phyloP scores from a whole-genome alignment of 2,329 filamentous ascomycete species.

The Xylariomycetidae sp. region DNA sequence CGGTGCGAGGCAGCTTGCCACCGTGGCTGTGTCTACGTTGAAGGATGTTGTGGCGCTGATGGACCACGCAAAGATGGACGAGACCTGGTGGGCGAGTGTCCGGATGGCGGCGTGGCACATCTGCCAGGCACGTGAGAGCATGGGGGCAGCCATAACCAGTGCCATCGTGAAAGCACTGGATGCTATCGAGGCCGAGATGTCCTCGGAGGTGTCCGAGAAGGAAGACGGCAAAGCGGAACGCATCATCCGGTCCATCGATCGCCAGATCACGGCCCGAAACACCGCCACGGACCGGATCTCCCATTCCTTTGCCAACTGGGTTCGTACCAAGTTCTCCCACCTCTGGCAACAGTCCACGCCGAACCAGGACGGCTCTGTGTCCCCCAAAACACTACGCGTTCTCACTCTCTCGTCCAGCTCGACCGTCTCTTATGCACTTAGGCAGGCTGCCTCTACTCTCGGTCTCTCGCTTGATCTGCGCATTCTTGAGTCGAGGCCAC shows the following conservation, averaged over 20 bases:
- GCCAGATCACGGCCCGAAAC: slow-evolving; percentile 13
- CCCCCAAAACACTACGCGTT: slow-evolving; percentile 35
- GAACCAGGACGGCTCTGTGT: slow-evolving; percentile 8
- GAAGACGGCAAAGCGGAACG: slow-evolving; percentile 21
- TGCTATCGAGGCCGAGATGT: slow-evolving; percentile 25
- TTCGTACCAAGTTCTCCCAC: no score
- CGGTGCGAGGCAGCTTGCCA: slow-evolving; percentile 53
- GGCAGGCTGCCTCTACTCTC: slow-evolving; percentile 31
- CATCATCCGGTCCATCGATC: slow-evolving; percentile 18
- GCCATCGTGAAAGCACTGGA: slow-evolving; percentile 41
- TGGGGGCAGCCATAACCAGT: slow-evolving; percentile 54
- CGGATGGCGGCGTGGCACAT: slow-evolving; percentile 56
- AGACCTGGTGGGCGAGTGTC: slow-evolving; percentile 50
- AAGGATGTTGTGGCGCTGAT: slow-evolving; percentile 36
- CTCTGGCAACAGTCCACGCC: no score
- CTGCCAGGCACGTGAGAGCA: slow-evolving; percentile 59
- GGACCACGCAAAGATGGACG: slow-evolving; percentile 18
- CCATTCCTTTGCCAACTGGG: slow-evolving; percentile 28
- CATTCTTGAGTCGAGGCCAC: slow-evolving; percentile 60
- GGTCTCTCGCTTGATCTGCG: slow-evolving; percentile 44
- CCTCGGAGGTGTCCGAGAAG: slow-evolving; percentile 13
- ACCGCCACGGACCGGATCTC: slow-evolving; percentile 24
- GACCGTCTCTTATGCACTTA: slow-evolving; percentile 47
- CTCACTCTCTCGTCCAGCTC: slow-evolving; percentile 59
- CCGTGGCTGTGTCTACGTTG: slow-evolving; percentile 44